phyloP scores from a whole-genome alignment of 495 filamentous ascomycete species.

The Aspergillus ostianus region DNA sequence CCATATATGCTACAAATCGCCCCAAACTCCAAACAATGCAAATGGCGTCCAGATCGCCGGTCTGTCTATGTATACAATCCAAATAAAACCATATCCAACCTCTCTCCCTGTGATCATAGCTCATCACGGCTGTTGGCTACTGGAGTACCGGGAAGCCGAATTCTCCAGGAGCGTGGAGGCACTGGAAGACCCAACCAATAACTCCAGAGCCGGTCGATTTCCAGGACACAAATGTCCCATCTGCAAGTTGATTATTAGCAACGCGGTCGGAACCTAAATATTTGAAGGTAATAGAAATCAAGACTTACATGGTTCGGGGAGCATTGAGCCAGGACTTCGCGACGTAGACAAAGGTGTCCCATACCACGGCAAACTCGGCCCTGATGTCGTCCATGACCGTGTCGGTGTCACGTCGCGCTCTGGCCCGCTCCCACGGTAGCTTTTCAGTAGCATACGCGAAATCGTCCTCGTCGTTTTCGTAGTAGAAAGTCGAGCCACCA shows the following conservation, averaged over 20 bases:
- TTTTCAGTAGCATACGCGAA: constrained; percentile 33
- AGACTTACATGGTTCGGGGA: constrained; percentile 69
- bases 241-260: constrained; percentile 33
- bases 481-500: constrained; percentile 39
- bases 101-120: constrained; percentile 36
- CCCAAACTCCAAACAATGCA: constrained; percentile 7
- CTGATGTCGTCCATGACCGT: constrained; percentile 57
- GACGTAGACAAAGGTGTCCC: constrained; percentile 60
- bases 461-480: constrained; percentile 43
- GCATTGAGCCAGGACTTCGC: constrained; percentile 66
- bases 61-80: background rate
- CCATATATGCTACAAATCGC: background rate
- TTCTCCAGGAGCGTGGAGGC: constrained; percentile 62
- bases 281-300: background rate
- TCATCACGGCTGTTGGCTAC: constrained; percentile 49
- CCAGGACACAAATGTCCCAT: constrained; percentile 56
- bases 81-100: background rate
- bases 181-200: constrained; percentile 80
- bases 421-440: constrained; percentile 38
- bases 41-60: background rate
- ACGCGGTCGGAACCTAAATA: background rate
- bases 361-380: constrained; percentile 62
- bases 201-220: constrained; percentile 64
- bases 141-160: constrained; percentile 40
- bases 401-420: constrained; percentile 27